Evolutionary conservation across 73 alveolate species (phyloP), one percentile per base, ranked within the genome.

Genomic region (Paramecium sexaurelia): DNA sequence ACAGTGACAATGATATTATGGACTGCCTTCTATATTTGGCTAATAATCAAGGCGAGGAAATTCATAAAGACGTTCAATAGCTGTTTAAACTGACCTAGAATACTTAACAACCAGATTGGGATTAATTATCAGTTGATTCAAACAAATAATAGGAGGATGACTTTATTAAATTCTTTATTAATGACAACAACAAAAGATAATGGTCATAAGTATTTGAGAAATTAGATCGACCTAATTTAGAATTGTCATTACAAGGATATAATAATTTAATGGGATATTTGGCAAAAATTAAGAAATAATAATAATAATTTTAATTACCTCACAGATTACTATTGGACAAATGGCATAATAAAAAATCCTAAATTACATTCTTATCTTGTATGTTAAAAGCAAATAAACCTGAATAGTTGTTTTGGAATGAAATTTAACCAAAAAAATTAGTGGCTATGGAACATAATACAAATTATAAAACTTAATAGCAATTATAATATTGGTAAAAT

Each of bases 401-500:
- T 67, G 94, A 88, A 10, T 24, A 56, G 29, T 55, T 69, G 19
- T 68, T 75, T 33, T 88, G 94, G 94, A 88, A 88, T 43, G 94
- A 88, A 55, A 33, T 88, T 15, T 37, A 66, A 51, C 94, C 91
- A 10, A 88, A 41, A 45, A 88, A 88, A 6, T 40, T 39, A 69
- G 91, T 68, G 11, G 22, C 27, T 29, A 88, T 68, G 69, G 91
- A 75, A 33, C 61, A 68, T 10, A 39, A 24, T 19, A 39, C 47
- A 13, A 41, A 37, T 33, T 43, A 19, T 55, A 68, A 40, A 11
- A 43, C 47, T 8, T 29, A 67, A 61, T 26, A 55, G 22, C 33
- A 68, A 36, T 26, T 88, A 20, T 17, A 88, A 35, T 88, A 33
- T 71, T 88, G 94, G 94, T 55, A 69, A 0, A 68, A 61, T 71